Conservation (phyloP, 305 asterid genomes). For the Fraxinus greggii region DNA sequence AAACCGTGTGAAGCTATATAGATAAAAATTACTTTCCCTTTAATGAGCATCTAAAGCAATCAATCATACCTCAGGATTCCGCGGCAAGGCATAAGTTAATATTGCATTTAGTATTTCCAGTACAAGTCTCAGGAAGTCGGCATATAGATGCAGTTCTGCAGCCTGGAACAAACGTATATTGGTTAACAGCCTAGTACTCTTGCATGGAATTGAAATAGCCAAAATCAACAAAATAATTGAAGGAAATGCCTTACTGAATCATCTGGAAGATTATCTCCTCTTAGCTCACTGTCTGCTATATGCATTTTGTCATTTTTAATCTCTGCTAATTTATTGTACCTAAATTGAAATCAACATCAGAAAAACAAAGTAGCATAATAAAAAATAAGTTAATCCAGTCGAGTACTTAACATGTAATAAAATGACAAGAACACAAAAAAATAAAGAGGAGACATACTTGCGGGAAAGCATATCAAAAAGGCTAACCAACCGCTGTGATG, state of each 20-base stretch:
- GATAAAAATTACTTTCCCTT: constrained; percentile 8
- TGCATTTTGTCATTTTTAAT: constrained; percentile 72
- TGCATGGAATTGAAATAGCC: background rate
- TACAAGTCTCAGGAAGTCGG: constrained; percentile 89
- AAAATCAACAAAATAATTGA: background rate
- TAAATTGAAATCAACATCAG: constrained; percentile 25
- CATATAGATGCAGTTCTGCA: constrained; percentile 78
- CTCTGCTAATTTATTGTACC: constrained; percentile 96
- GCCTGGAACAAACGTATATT: constrained; percentile 43
- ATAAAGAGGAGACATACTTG: constrained; percentile 59
- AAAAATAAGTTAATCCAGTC: constrained; percentile 9
- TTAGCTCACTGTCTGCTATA: constrained; percentile 52
- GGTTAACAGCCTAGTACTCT: background rate
- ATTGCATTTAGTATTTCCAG: constrained; percentile 86
- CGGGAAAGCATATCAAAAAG: constrained; percentile 97
- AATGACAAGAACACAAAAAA: background rate
- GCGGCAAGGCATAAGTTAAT: constrained; percentile 78
- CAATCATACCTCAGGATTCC: constrained; percentile 82
- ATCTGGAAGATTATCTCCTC: constrained; percentile 67
- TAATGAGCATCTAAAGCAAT: constrained; percentile 16
- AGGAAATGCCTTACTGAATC: constrained; percentile 52
- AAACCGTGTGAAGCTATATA: background rate
- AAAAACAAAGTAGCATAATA: constrained; percentile 15
- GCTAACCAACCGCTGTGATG: constrained; percentile 94
- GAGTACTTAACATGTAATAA: constrained; percentile 1